Evolutionary conservation across 805 yeast species (phyloP).

Genomic region (Lipomyces sp.): DNA sequence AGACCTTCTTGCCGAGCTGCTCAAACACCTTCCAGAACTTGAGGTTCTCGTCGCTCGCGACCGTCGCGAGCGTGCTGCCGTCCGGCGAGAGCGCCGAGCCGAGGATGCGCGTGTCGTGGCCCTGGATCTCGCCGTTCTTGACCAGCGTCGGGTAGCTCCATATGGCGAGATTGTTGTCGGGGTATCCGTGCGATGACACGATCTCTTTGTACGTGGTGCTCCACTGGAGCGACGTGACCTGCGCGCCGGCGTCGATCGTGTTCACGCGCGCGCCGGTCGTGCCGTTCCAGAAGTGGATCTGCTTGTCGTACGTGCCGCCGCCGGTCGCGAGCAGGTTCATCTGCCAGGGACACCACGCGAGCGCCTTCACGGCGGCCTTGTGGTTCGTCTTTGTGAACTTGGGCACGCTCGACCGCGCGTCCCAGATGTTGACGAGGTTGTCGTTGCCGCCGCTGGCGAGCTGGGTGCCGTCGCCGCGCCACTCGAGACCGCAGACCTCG

Average conservation of each 20-base stretch:
- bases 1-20: conserved; percentile 39
- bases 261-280: conserved; percentile 83
- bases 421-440: conserved; percentile 91
- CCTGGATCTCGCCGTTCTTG: conserved; percentile 85
- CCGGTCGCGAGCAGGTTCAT: conserved; percentile 85
- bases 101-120: conserved; percentile 87
- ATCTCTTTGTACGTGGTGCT: conserved; percentile 62
- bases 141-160: conserved; percentile 83
- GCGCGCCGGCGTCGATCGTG: conserved; percentile 87
- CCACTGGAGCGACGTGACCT: conserved; percentile 92
- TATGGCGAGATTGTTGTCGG: conserved; percentile 75
- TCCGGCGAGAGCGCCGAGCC: conserved; percentile 86
- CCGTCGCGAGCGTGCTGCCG: conserved; percentile 84
- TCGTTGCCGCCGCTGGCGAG: conserved; percentile 94
- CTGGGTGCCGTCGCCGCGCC: conserved; percentile 79
- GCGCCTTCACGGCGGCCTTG: conserved; percentile 91
- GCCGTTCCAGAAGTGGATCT: conserved; percentile 93
- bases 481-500: conserved; percentile 88
- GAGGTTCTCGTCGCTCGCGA: conserved; percentile 93
- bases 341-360: conserved; percentile 92
- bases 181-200: conserved; percentile 91
- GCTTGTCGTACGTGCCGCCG: conserved; percentile 88
- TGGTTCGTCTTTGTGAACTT: conserved; percentile 74
- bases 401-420: conserved; percentile 66
- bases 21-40: conserved; percentile 94